phyloP scores from a whole-genome alignment of 176 grass and related monocot genomes.

The Oryza rufipogon region DNA sequence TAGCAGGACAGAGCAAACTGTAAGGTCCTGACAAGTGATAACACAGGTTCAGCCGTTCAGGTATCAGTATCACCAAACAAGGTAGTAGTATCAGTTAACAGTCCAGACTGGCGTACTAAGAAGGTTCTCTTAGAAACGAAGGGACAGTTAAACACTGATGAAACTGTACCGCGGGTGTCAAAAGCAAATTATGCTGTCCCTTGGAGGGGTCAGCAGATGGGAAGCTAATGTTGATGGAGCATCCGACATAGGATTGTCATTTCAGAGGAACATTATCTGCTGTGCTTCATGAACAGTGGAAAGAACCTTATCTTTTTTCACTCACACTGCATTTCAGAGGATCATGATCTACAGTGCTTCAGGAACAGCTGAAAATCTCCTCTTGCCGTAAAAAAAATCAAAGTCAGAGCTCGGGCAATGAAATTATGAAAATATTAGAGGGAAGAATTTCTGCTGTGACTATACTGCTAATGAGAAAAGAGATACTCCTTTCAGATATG shows the following conservation, averaged over 20 bases:
- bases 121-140: slow-evolving; percentile 4
- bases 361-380: background rate
- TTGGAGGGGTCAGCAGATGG: background rate
- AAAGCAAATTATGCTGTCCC: background rate
- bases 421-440: no score
- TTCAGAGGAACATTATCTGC: background rate
- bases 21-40: background rate
- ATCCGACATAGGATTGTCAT: background rate
- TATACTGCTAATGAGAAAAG: background rate
- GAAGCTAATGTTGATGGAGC: background rate
- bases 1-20: background rate
- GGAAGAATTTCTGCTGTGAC: no score
- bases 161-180: background rate
- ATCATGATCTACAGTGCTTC: no score
- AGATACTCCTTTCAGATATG: background rate
- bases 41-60: background rate
- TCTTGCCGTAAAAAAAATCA: background rate
- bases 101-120: background rate
- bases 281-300: background rate
- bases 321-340: background rate
- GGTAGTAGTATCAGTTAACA: background rate
- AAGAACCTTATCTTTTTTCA: background rate
- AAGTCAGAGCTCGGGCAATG: no score
- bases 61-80: background rate
- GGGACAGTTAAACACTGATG: background rate